Evolutionary conservation across 2,329 filamentous ascomycete genomes (phyloP).

Genomic region (Botrytis byssoidea): DNA sequence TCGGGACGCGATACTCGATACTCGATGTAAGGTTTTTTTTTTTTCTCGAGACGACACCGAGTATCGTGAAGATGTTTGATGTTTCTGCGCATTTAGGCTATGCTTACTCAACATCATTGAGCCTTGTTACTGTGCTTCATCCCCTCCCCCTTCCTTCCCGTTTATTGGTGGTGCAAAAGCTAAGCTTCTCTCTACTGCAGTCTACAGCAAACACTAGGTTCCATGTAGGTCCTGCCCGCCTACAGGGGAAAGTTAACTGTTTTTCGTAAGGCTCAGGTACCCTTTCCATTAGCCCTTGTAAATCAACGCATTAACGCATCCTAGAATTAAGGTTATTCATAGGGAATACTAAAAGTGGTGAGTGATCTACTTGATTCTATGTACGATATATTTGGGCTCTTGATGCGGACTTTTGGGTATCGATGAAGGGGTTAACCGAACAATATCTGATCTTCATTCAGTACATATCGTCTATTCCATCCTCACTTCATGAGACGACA

Average conservation of each 20-base stretch:
- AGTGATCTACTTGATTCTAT: background rate
- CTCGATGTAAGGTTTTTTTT: background rate
- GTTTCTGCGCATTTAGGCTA: background rate
- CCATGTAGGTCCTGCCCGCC: background rate
- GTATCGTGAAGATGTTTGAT: slow-evolving; percentile 2
- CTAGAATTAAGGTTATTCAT: slow-evolving; percentile 11
- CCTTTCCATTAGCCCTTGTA: background rate
- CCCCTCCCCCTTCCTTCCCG: background rate
- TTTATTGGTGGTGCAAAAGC: background rate
- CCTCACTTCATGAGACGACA: background rate
- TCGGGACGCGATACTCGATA: background rate
- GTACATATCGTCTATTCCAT: background rate
- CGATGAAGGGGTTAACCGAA: slow-evolving; percentile 3
- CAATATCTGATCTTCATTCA: background rate
- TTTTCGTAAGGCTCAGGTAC: slow-evolving; percentile 16
- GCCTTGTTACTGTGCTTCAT: background rate
- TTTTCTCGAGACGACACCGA: background rate
- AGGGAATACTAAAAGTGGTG: background rate
- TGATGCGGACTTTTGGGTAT: background rate
- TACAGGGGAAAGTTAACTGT: background rate
- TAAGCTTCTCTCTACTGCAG: slow-evolving; percentile 2
- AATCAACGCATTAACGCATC: slow-evolving; percentile 4
- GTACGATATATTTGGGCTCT: background rate
- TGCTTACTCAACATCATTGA: background rate
- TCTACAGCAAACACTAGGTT: background rate